Evolutionary conservation across 75 land plant genomes (phyloP), one percentile per base, ranked within the genome.

Genomic region (Azolla pinnata): DNA sequence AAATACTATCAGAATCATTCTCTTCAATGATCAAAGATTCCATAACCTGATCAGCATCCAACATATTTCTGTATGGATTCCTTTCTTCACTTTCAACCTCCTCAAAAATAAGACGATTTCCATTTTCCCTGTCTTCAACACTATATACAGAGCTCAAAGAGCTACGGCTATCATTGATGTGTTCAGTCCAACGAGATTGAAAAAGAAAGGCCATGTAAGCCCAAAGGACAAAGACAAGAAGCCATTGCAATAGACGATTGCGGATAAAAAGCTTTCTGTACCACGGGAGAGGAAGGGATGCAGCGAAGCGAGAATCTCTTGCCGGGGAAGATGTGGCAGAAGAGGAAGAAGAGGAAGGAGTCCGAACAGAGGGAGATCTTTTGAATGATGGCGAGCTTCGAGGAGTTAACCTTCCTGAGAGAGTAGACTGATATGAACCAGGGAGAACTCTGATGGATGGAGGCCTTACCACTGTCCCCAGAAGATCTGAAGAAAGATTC

Each of bases 161-260:
- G 49, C 10, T 23, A 3, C 21, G 49, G 14, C 21, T 23, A 18
- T 46, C 49, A 8, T 20, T 57, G 44, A 17, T 19, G 53, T 50
- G 25, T 8, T 8, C 32, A 29, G 7, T 31, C 59, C 19, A 57
- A 2, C 48, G 62, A 44, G 46, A 60, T 57, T 88, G 95, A 4
- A 93, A 51, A 66, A 73, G 83, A 40, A 83, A 81, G 20, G 81
- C 99, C 33, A 83, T 50, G 63, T 83, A 83, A 29, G 76, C 64
- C 96, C 99, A 93, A 0, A 93, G 53, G 25, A 74, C 73, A 35
- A 93, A 89, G 46, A 89, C 34, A n/a, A 79, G 56, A 72, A 93
- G 52, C 96, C 96, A 85, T 40, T 71, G 78, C 35, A 89, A 50
- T 31, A 85, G 47, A 0, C 81, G 69, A 27, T 78, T 72, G 51